Evolutionary conservation across 2,329 filamentous ascomycete genomes (phyloP).

Genomic region (Sporothrix euskadiensis): DNA sequence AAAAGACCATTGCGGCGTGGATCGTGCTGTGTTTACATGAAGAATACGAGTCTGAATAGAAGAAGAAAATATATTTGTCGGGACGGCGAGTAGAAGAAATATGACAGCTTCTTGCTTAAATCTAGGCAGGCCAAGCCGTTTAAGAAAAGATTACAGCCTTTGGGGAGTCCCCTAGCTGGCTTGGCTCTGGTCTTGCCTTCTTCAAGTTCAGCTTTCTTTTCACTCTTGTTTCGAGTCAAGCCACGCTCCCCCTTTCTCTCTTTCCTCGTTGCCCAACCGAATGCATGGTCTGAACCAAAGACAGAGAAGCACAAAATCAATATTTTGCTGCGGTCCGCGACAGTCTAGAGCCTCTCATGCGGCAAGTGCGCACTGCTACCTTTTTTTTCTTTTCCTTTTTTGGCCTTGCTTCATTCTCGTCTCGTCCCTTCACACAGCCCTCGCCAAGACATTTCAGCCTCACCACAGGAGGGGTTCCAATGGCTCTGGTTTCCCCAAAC

Average conservation of each 20-base stretch:
- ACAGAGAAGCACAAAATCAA: background rate
- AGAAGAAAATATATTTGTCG: background rate
- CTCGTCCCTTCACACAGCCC: background rate
- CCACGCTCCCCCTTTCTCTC: background rate
- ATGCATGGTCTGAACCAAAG: background rate
- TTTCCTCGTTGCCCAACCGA: background rate
- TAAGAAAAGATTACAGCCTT: background rate
- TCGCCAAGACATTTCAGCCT: constrained; percentile 23
- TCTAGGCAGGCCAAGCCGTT: background rate
- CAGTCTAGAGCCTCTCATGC: background rate
- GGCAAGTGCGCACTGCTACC: constrained; percentile 4
- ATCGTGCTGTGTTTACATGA: background rate
- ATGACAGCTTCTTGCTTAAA: background rate
- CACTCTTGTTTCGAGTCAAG: background rate
- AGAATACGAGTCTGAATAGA: background rate
- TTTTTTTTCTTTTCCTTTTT: background rate
- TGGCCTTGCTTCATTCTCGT: background rate
- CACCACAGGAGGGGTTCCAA: background rate
- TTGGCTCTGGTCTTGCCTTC: background rate
- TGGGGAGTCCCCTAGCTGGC: too few relatives aligned
- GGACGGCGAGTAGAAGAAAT: background rate
- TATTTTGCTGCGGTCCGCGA: background rate
- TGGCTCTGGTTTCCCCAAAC: background rate
- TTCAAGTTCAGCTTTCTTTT: background rate
- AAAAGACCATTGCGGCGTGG: constrained; percentile 24